A percentile compares a stretch with the other conserved stretches of the same genome.
These are phyloP conservation scores for Paramecium sexaurelia DNA, from an alignment of 73 alveolate species.

Conservation along the genomic window DNA sequence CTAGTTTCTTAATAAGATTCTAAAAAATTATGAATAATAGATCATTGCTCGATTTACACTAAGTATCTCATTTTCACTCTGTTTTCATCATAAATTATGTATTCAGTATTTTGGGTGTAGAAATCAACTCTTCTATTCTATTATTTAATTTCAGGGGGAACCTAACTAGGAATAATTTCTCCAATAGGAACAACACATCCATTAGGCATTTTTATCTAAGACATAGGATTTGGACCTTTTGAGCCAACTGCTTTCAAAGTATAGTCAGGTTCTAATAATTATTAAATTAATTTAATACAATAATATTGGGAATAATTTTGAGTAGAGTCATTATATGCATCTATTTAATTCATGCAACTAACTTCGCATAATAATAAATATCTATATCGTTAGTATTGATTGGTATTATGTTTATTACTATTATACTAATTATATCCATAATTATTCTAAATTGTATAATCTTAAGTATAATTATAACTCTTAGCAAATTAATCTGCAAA, in stretches of 20 bases:
- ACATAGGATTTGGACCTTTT: slow-evolving; percentile 86
- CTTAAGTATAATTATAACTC: slow-evolving; percentile 76
- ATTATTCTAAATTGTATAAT: not conserved
- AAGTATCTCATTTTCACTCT: slow-evolving; percentile 93
- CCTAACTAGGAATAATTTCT: slow-evolving; percentile 60
- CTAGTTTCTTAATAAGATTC: too few relatives aligned
- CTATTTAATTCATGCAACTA: slow-evolving; percentile 85
- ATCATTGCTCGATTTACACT: slow-evolving; percentile 56
- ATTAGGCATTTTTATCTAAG: slow-evolving; percentile 82
- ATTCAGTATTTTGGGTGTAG: slow-evolving; percentile 71
- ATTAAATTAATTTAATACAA: not conserved
- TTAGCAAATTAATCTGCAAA: slow-evolving; percentile 88
- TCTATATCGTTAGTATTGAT: slow-evolving; percentile 61
- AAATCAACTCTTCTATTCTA: not conserved
- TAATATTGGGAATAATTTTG: slow-evolving; percentile 60
- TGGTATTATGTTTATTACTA: slow-evolving; percentile 5
- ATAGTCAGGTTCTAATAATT: slow-evolving; percentile 29
- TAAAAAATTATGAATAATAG: too few relatives aligned
- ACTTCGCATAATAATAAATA: slow-evolving; percentile 92
- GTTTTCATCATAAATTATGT: slow-evolving; percentile 86
- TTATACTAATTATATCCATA: slow-evolving; percentile 64
- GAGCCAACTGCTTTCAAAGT: slow-evolving; percentile 78
- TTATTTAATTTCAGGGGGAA: not conserved
- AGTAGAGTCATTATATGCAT: slow-evolving; percentile 57
- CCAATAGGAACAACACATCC: slow-evolving; percentile 95